Evolutionary conservation across 1,284 basidiomycete genomes (phyloP), one percentile per base, ranked within the genome.

Genomic region (Psilocybe mexicana): DNA sequence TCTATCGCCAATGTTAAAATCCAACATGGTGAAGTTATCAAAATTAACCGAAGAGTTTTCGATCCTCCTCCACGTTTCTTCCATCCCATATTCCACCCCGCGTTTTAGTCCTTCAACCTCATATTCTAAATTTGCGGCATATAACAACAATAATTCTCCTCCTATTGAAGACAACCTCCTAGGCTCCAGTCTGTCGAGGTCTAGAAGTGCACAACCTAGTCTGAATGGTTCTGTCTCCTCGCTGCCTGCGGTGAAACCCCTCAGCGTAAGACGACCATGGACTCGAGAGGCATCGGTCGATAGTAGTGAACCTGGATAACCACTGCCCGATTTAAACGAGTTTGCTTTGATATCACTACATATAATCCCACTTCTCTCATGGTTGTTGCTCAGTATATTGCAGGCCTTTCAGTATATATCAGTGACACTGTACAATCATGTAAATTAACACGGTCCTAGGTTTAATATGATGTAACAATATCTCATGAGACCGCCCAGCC

Each of bases 11-110:
- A 73, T 76, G 42, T 73, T 92, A 50, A 82, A 87, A 55, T 79
- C 75, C 50, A 84, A 85, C 67, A 86, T 92, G 76, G 82, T 87
- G 50, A 82, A 83, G 61, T 78, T 93, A 59, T 89, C 86, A 42
- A 88, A 90, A 63, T 81, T 86, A 26, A 90, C 90, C 7, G 87
- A 92, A 70, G 88, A 89, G 67, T 87, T 91, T 63, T 84, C 88
- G 52, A 88, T 90, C 66, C 77, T 93, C 50, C 73, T 92, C 14
- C 88, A 90, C 67, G 86, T 90, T 49, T 90, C 90, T n/a, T 90
- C 89, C 0, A 87, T 88, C 67, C 84, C 90, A 33, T 79, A 83
- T 2, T 74, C 83, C 45, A 70, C 70, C 23, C 76, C 83, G 35
- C 76, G 84, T 35, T 76, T 86, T 12, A 84, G 83, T 68, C 86